These are phyloP conservation scores for Trichosporon faecale DNA, from an alignment of 1,284 basidiomycete species.

Conservation along the genomic window DNA sequence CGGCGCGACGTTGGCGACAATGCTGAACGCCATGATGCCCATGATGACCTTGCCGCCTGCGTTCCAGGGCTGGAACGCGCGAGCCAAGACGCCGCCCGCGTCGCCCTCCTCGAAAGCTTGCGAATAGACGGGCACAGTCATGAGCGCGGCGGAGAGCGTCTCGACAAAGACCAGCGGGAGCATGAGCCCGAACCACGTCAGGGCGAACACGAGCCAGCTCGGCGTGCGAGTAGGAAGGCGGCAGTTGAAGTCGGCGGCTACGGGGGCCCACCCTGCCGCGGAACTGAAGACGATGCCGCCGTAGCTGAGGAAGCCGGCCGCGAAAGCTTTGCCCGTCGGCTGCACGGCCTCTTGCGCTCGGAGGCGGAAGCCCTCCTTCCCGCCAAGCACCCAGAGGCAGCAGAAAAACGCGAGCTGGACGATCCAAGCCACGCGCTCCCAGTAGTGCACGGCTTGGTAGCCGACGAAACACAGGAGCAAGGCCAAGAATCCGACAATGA, in stretches of 20 bases:
- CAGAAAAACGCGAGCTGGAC: conserved; percentile 59
- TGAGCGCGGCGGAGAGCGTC: conserved; percentile 57
- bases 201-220: conserved; percentile 57
- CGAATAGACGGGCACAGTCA: conserved; percentile 60
- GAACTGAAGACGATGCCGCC: conserved; percentile 62
- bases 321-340: conserved; percentile 55
- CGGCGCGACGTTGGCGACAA: conserved; percentile 61
- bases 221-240: conserved; percentile 56
- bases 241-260: conserved; percentile 58
- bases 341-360: conserved; percentile 56
- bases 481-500: conserved; percentile 50
- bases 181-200: conserved; percentile 62
- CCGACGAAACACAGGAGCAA: conserved; percentile 52
- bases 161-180: conserved; percentile 56
- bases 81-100: conserved; percentile 54
- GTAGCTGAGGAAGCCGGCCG: conserved; percentile 57
- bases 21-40: conserved; percentile 60
- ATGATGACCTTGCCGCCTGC: conserved; percentile 57
- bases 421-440: conserved; percentile 65
- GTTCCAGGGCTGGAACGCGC: conserved; percentile 37
- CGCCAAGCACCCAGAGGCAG: conserved; percentile 58
- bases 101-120: conserved; percentile 56
- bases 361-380: conserved; percentile 57
- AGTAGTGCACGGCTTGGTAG: conserved; percentile 58
- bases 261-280: conserved; percentile 54